A percentile compares a stretch with the other conserved stretches of the same genome.
Conservation (phyloP, 2,329 filamentous ascomycete genomes). For the Botryosphaeria dothidea region DNA sequence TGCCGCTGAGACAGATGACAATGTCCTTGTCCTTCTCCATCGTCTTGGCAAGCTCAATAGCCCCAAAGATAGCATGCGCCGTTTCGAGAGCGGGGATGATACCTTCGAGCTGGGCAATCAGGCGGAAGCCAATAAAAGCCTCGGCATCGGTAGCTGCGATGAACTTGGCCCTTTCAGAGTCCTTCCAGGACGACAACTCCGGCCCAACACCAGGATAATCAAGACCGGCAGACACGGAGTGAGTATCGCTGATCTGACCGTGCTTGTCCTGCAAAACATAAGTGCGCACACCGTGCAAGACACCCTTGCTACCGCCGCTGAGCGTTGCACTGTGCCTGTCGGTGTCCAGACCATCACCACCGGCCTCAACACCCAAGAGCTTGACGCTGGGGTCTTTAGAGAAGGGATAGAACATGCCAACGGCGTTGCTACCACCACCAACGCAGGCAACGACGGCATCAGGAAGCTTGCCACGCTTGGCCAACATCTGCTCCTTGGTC, state of each 20-base stretch:
- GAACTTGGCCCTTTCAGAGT: constrained; percentile 81
- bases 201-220: constrained; percentile 97
- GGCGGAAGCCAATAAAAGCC: constrained; percentile 82
- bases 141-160: constrained; percentile 88
- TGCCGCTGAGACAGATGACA: constrained; percentile 88
- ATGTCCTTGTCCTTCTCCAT: constrained; percentile 86
- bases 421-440: constrained; percentile 90
- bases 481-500: constrained; percentile 87
- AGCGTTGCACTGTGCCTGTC: constrained; percentile 84
- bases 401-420: constrained; percentile 98
- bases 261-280: constrained; percentile 92
- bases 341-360: constrained; percentile 89
- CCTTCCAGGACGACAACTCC: constrained; percentile 91
- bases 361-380: constrained; percentile 90
- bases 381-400: constrained; percentile 80
- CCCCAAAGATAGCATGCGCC: constrained; percentile 87
- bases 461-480: constrained; percentile 82
- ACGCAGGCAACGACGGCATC: constrained; percentile 97
- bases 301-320: constrained; percentile 83
- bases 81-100: constrained; percentile 97
- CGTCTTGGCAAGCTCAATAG: constrained; percentile 85
- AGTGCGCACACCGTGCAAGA: constrained; percentile 92
- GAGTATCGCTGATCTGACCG: constrained; percentile 91
- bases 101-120: constrained; percentile 87
- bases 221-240: constrained; percentile 93